Base-by-base conservation (phyloP, 768 basidiomycete genomes). In the Mrakia frigida region DNA sequence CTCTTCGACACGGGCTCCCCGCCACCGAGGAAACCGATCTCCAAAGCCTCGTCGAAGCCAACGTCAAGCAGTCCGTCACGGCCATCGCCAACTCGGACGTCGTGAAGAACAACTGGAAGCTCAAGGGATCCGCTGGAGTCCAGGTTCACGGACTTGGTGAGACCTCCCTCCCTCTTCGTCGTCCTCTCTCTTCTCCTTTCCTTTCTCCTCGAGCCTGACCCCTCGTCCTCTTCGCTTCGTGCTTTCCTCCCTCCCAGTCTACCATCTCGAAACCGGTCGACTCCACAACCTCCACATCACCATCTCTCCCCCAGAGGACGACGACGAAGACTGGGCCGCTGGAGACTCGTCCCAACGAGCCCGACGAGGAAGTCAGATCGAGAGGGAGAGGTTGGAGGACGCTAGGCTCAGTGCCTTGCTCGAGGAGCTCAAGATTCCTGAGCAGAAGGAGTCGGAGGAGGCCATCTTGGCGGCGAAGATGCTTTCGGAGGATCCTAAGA, bases 131-230 rank as follows among this genome's bases (percentile, higher is more conserved):
- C 3, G 72, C 67, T 41, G 77, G 77, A 46, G 77, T 78, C 31
- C 77, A 78, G 73, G 77, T 78, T 52, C 77, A 78, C 70, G 77
- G 77, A 16, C 73, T 78, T n/a, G 73, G 73, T 74, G 46, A 41
- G 73, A 61, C 31, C 53, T 59, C 67, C 21, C 39, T 68, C 59
- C 21, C 59, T 60, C 59, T 31, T 21, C 18, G 16, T 9, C 6
- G 50, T 23, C 16, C 16, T 23, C 16, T 28, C 56, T n/a, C 56
- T n/a, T 56, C 53, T 28, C 18, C 43, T 33, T 52, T 18, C 23
- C 69, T 70, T 53, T 70, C 69, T n/a, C 39, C 10, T 37, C n/a
- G 21, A 31, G 0, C 6, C 59, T 60, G n/a, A 65, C 63, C 18
- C 2, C 23, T n/a, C 21, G 10, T 6, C 13, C 65, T 41, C 6